phyloP scores from a whole-genome alignment of 2,329 filamentous ascomycete species.

The Exophiala sideris region DNA sequence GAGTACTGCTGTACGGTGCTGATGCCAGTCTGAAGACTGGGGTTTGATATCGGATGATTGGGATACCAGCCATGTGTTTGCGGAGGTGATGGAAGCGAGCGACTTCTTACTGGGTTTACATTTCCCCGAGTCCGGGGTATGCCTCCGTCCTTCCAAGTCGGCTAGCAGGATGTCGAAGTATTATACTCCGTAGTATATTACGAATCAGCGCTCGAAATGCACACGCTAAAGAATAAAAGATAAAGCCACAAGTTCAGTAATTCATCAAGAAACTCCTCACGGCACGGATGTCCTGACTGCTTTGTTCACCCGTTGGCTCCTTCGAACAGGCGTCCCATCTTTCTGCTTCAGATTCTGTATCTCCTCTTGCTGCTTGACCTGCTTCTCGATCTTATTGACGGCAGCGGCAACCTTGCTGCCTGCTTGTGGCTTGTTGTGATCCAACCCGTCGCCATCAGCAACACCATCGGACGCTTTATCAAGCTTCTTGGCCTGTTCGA shows the following conservation, averaged over 20 bases:
- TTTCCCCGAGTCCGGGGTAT: too few species aligned
- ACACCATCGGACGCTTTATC: background rate
- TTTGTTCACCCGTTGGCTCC: constrained; percentile 19
- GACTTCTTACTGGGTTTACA: too few species aligned
- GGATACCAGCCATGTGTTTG: too few species aligned
- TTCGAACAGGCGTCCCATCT: constrained; percentile 18
- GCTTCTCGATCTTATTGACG: constrained; percentile 13
- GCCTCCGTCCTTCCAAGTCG: too few species aligned
- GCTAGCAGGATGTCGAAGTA: too few species aligned
- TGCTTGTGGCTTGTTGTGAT: background rate
- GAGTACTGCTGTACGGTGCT: too few species aligned
- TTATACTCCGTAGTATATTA: too few species aligned
- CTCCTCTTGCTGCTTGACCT: constrained; percentile 5
- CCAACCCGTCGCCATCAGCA: background rate
- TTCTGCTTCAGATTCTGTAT: constrained; percentile 12
- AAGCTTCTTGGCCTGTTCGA: constrained; percentile 13
- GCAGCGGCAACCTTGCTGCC: constrained; percentile 9
- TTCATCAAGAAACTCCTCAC: background rate
- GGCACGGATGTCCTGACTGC: constrained; percentile 10
- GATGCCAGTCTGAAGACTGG: too few species aligned
- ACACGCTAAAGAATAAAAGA: background rate
- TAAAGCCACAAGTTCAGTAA: background rate
- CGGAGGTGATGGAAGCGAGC: too few species aligned
- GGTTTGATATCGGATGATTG: too few species aligned
- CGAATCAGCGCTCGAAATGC: background rate